phyloP scores from a whole-genome alignment of 140 eudicot genomes.

The Bidens hawaiensis region DNA sequence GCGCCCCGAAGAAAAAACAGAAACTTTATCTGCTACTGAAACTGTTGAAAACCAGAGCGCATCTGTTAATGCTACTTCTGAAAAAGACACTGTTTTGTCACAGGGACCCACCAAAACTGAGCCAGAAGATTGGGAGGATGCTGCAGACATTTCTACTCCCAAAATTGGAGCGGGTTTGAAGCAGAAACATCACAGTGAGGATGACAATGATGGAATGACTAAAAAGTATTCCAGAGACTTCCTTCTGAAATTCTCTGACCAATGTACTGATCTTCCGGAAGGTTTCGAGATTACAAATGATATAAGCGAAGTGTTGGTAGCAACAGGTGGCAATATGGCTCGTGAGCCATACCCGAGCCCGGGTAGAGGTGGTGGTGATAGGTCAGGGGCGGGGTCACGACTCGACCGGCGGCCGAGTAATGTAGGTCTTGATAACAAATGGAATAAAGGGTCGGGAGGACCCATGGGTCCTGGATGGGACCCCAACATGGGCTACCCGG shows the following conservation, averaged over 20 bases:
- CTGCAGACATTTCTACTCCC: constrained; percentile 74
- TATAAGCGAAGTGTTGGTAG: constrained; percentile 27
- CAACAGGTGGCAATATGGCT: constrained; percentile 27
- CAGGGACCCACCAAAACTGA: constrained; percentile 45
- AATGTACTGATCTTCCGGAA: constrained; percentile 56
- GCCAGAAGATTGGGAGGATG: constrained; percentile 98
- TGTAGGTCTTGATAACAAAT: constrained; percentile 45
- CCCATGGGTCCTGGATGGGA: constrained; percentile 48
- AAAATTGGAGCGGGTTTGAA: constrained; percentile 33
- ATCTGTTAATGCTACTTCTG: constrained; percentile 22
- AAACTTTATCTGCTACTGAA: constrained; percentile 26
- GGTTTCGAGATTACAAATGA: constrained; percentile 47
- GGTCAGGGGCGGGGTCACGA: constrained; percentile 39
- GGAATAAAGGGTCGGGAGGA: constrained; percentile 57
- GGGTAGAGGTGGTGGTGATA: constrained; percentile 53
- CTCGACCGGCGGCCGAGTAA: constrained; percentile 61
- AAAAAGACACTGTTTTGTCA: constrained; percentile 29
- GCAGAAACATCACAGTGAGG: constrained; percentile 30
- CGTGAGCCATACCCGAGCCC: constrained; percentile 60
- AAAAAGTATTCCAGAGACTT: constrained; percentile 86
- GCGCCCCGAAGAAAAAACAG: constrained; percentile 83
- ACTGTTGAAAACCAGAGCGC: constrained; percentile 22
- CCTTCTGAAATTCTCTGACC: constrained; percentile 67
- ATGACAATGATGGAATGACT: constrained; percentile 35
- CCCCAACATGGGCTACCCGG: constrained; percentile 33